Evolutionary conservation across 805 yeast genomes (phyloP), one percentile per base, ranked within the genome.

Genomic region (Nakazawaea molendinolei): DNA sequence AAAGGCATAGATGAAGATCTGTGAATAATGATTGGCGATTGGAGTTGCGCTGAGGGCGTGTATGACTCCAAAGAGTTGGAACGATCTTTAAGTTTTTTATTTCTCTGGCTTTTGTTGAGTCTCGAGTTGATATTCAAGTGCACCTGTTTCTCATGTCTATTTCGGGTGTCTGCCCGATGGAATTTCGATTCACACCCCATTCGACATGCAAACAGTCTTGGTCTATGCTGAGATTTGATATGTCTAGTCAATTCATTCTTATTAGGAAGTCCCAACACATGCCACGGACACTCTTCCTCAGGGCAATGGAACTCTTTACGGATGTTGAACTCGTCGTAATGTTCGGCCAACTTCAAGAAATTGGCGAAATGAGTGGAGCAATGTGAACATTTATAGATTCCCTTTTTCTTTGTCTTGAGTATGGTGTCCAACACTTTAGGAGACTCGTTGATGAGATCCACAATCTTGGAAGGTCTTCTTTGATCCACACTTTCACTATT

Each of bases 371-470:
- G 34, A 3, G 24, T 19, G 12, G 33, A 26, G 20, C 43, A 40
- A 23, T 40, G 43, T 9, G 40, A 32, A 20, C 43, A 40, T 20
- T 36, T 32, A 21, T 40, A 40, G 18, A 36, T 38, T 3, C 43
- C 43, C 23, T 40, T 40, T 23, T 40, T 40, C 38, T 29, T 40
- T 14, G 34, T 40, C 29, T 33, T 28, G 18, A 15, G 5, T 6
- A 40, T 36, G 5, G 35, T 36, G 17, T 23, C 17, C 25, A 40
- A 25, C 2, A 40, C 38, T 22, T 33, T 31, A 10, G 43, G 43
- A 13, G 34, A 25, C 3, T 33, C 27, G 4, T 36, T 16, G 12
- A 36, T 31, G 23, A 21, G 23, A 21, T 8, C 23, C 10, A 10
- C 23, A 10, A 21, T 21, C 6, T 7, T 24, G 27, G 13, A 24